Evolutionary conservation across 495 filamentous ascomycete genomes (phyloP), one percentile per base, ranked within the genome.

Genomic region (Podospora appendiculata): DNA sequence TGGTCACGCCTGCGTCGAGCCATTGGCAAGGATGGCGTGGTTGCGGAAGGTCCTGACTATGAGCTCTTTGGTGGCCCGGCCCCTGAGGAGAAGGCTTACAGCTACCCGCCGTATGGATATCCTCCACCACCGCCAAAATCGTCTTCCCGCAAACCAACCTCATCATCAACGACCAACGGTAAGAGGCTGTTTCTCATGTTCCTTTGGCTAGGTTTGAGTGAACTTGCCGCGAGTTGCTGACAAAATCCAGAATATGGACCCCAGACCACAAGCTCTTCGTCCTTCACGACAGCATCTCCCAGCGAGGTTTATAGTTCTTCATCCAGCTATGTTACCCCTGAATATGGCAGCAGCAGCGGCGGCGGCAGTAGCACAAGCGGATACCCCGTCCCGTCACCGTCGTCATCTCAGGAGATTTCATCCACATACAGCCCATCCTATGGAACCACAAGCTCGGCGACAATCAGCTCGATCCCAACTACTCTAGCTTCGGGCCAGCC

Each of bases 71-170:
- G 53, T 33, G 60, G 54, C 8, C 59, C 56, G 39, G 39, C 51
- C 14, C 58, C 55, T 34, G 52, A 66, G 14, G 58, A 52, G 38
- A 67, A 55, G 32, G 66, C 62, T 8, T 70, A 75, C 50, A 61
- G 64, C 17, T 67, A 70, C 58, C 64, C 58, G 3, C 63, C 70
- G 39, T 74, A 76, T 59, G 73, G 70, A 52, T 74, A 76, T 53
- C 66, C 65, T 1, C 70, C 68, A 36, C 65, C 61, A 19, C 65
- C 67, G 7, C 56, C 65, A 33, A 51, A 54, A 35, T 33, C 50
- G 41, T 52, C 38, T 7, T 52, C 48, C 5, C 17, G 11, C 17
- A 19, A 58, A 3, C n/a, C 25, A 5, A 34, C 44, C 7, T 56
- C 45, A 12, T 50, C 43, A 12, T 50, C 51, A 32, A 50, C 54